Percentiles rank a stretch among this genome's conserved stretches.
Conservation (phyloP, 2,329 filamentous ascomycete species). For the Epichloe coenophiala region DNA sequence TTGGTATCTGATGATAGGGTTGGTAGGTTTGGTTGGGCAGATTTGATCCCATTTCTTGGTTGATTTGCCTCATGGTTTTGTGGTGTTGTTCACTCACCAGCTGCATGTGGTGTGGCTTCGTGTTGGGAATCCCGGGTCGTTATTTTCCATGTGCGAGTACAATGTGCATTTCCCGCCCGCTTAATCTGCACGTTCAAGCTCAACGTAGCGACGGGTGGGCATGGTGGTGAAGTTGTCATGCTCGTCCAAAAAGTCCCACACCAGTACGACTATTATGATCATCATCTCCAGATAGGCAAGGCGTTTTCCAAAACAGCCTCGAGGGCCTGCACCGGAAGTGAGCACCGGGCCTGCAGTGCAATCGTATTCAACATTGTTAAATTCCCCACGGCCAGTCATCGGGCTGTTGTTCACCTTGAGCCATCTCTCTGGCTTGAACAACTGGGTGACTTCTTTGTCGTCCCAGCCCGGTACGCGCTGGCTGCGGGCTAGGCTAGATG, state of each 20-base stretch:
- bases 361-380: not conserved
- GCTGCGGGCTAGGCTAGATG: constrained; percentile 6
- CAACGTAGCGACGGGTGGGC: not conserved
- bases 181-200: not conserved
- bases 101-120: not conserved
- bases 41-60: not conserved
- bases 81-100: not conserved
- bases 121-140: not conserved
- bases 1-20: too few species aligned
- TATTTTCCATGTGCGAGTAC: not conserved
- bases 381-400: not conserved
- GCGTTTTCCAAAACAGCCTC: constrained; percentile 16
- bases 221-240: not conserved
- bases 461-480: constrained; percentile 14
- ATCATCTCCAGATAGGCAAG: constrained; percentile 18
- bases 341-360: constrained; percentile 4
- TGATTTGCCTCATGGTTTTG: not conserved
- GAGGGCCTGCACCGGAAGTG: constrained; percentile 11
- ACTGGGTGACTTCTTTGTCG: constrained; percentile 12
- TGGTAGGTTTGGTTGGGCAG: not conserved
- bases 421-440: constrained; percentile 25
- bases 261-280: constrained; percentile 11
- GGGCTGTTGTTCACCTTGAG: constrained; percentile 9
- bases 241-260: constrained; percentile 14
- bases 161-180: not conserved